phyloP scores from a whole-genome alignment of 306 rosid species.

The Rosa persica region DNA sequence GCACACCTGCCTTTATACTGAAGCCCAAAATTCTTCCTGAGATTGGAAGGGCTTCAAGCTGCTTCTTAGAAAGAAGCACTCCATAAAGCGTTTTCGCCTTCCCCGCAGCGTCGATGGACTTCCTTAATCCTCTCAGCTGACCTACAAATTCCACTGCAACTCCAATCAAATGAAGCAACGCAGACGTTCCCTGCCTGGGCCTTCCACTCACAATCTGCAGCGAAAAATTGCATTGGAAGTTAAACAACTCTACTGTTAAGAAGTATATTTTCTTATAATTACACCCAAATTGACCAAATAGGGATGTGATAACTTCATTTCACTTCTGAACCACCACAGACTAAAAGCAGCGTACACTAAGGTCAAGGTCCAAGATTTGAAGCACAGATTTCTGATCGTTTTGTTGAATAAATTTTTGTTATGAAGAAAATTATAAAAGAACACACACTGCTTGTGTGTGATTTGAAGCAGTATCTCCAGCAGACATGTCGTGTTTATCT shows the following conservation, averaged over 20 bases:
- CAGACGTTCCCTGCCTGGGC: slow-evolving; percentile 99
- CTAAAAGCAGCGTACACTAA: not conserved
- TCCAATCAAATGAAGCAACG: slow-evolving; percentile 98
- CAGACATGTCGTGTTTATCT: not conserved
- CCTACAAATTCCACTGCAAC: slow-evolving; percentile 93
- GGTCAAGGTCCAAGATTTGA: not conserved
- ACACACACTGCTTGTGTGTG: not conserved
- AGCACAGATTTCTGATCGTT: not conserved
- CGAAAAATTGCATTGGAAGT: slow-evolving; percentile 11
- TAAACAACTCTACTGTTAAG: slow-evolving; percentile 4
- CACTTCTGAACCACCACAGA: not conserved
- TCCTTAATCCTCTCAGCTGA: slow-evolving; percentile 96
- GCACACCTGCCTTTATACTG: slow-evolving; percentile 29
- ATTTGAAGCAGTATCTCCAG: slow-evolving; percentile 14
- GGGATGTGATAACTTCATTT: not conserved
- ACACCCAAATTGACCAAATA: not conserved
- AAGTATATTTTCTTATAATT: not conserved
- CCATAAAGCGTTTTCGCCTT: slow-evolving; percentile 90
- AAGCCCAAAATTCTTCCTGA: slow-evolving; percentile 47
- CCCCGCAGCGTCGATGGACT: slow-evolving; percentile 93
- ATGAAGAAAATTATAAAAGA: not conserved
- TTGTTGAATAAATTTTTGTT: not conserved
- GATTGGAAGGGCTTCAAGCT: slow-evolving; percentile 56
- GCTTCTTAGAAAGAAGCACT: slow-evolving; percentile 68
- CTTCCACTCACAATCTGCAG: slow-evolving; percentile 99